Evolutionary conservation across 2,329 filamentous ascomycete species (phyloP).

Genomic region (Eurotiales sp.): DNA sequence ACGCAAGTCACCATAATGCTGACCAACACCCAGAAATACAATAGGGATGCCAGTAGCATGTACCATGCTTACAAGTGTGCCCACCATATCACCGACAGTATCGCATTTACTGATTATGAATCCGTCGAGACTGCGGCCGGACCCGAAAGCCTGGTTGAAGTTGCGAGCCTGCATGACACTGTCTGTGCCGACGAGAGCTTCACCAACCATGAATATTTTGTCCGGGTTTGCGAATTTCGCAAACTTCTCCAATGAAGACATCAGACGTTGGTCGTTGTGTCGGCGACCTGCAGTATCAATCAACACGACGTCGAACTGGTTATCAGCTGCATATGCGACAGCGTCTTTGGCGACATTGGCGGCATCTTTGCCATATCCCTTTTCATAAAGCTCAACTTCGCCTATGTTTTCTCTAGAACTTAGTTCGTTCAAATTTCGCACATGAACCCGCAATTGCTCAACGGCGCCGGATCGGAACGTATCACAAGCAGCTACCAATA

Average conservation of each 20-base stretch:
- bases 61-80: slow-evolving; percentile 91
- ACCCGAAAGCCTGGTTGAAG: slow-evolving; percentile 90
- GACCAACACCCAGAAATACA: slow-evolving; percentile 76
- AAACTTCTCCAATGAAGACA: slow-evolving; percentile 96
- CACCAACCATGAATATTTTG: slow-evolving; percentile 96
- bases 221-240: slow-evolving; percentile 93
- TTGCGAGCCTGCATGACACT: slow-evolving; percentile 93
- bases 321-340: slow-evolving; percentile 70
- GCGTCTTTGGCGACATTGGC: slow-evolving; percentile 93
- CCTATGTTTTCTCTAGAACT: slow-evolving; percentile 75
- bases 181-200: slow-evolving; percentile 91
- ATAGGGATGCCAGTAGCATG: slow-evolving; percentile 96
- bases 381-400: slow-evolving; percentile 86
- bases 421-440: slow-evolving; percentile 87
- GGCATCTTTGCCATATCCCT: slow-evolving; percentile 96
- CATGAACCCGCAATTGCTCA: slow-evolving; percentile 93
- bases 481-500: slow-evolving; percentile 90
- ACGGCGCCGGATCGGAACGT: slow-evolving; percentile 97
- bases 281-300: slow-evolving; percentile 94
- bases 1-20: slow-evolving; percentile 64
- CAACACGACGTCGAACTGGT: slow-evolving; percentile 85
- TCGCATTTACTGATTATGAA: slow-evolving; percentile 99
- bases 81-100: slow-evolving; percentile 99
- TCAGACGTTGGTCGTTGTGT: slow-evolving; percentile 92
- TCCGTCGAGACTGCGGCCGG: slow-evolving; percentile 75